Base-by-base conservation (phyloP, 108 stramenopile species). In the Cyclotella baltica region DNA sequence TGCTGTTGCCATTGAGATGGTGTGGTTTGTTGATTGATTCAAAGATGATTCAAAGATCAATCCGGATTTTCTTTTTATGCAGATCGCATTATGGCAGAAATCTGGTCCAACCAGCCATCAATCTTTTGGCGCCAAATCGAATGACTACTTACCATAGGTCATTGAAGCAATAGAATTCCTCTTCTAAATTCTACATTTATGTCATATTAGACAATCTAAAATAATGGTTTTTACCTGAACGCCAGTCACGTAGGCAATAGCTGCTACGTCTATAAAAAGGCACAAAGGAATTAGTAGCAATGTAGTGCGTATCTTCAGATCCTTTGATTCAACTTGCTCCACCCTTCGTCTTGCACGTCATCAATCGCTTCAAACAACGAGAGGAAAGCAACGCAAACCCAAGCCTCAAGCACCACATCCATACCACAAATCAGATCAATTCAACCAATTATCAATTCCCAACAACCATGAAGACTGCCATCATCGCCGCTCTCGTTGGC, bases 401-500 rank as follows among this genome's bases (percentile, higher is more conserved):
- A 4, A 16, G 47, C n/a, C 58, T 59, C 33, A 11, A 30, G 16
- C 16, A 10, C 16, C 20, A 64, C 2, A 1, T 10, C 6, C 30
- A 38, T 35, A n/a, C 34, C 59, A 62, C 59, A 36, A 36, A 35
- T 62, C 59, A 20, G 0, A 62, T 36, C 59, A 4, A 62, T 62
- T 19, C 33, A 3, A 33, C 34, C 34, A 10, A 62, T 0, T 15
- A 27, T n/a, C 20, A 57, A 28, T 57, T 3, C 19, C 37, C 37
- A 64, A 38, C 38, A 18, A 67, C 50, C 50, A 91, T 91, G 90
- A 91, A 91, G 88, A 76, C 86, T 74, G 86, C 87, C 38, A 73
- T 89, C 75, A 67, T 86, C 59, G 83, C 90, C 61, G 78, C 87
- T 68, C 68, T 86, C 64, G 77, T 78, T 71, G 88, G 76, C 67